These are phyloP conservation scores for Phytophthora boehmeriae DNA, from an alignment of 352 stramenopile species.

Conservation along the genomic window DNA sequence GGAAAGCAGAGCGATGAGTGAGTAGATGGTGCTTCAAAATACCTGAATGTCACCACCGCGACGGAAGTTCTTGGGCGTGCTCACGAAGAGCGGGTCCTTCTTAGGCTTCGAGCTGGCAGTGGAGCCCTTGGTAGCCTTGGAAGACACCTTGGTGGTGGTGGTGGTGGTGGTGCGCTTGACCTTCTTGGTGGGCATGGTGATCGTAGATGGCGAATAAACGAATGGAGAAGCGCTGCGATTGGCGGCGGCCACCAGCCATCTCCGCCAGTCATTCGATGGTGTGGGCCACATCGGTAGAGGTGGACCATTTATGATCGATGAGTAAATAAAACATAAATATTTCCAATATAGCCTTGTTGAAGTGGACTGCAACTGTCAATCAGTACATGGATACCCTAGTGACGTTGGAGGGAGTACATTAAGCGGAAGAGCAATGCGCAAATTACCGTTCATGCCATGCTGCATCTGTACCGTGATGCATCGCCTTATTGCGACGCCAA, in stretches of 20 bases:
- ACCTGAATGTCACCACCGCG: constrained; percentile 97
- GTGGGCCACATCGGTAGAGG: constrained; percentile 6
- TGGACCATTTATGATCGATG: background rate
- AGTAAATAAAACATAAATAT: background rate
- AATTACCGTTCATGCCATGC: background rate
- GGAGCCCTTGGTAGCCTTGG: constrained; percentile 76
- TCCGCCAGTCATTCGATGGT: constrained; percentile 34
- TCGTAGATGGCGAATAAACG: constrained; percentile 90
- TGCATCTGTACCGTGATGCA: background rate
- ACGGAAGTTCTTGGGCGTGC: constrained; percentile 94
- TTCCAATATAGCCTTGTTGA: background rate
- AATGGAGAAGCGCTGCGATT: constrained; percentile 29
- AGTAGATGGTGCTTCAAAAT: constrained; percentile 49
- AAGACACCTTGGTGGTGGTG: constrained; percentile 60
- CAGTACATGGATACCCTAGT: background rate
- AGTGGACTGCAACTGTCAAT: background rate
- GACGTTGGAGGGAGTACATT: no score
- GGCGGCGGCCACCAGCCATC: background rate
- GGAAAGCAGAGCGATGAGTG: constrained; percentile 16
- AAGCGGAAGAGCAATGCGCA: no score
- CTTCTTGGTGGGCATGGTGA: constrained; percentile 88
- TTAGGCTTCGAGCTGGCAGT: constrained; percentile 73
- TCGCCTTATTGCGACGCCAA: constrained; percentile 16
- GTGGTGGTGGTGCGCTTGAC: constrained; percentile 80
- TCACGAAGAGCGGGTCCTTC: constrained; percentile 95